Evolutionary conservation across 1,284 basidiomycete genomes (phyloP), one percentile per base, ranked within the genome.

Genomic region (Sphagnurus paluster): DNA sequence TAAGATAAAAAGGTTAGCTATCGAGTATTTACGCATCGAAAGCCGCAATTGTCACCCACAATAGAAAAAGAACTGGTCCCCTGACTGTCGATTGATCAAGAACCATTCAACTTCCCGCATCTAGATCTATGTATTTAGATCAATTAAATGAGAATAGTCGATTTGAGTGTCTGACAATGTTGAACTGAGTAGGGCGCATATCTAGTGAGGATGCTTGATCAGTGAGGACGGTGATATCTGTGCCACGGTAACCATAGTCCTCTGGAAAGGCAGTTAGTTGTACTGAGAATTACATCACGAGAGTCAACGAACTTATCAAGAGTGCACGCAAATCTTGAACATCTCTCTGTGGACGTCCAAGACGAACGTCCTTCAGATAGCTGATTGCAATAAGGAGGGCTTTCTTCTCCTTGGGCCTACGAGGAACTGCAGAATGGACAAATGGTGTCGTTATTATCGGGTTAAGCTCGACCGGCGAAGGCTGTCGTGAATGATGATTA

Each of bases 1-100:
- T 50, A 11, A 11, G n/a, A n/a, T n/a, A n/a, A n/a, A n/a, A n/a
- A n/a, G n/a, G n/a, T n/a, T n/a, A n/a, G n/a, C n/a, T n/a, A n/a
- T n/a, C n/a, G n/a, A n/a, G n/a, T n/a, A n/a, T n/a, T n/a, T n/a
- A n/a, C n/a, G n/a, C n/a, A n/a, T n/a, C 2, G 17, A 16, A 16
- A 19, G 26, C 29, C 4, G 7, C 2, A 20, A 23, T 17, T 6
- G 10, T 17, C 6, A 28, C 26, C 7, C 13, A 28, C 26, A 28
- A 28, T 52, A 48, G 23, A 52, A 42, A 1, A 46, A 0, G 26
- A 45, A 52, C 11, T 39, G 35, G n/a, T 52, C 43, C 8, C 39
- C 46, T 13, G 29, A 30, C 13, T 14, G 24, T 23, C 48, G 50
- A 8, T 7, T 43, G 19, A 30, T 24, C 14, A 48, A 42, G 10